phyloP scores from a whole-genome alignment of 1,284 basidiomycete genomes.

The Porodaedalea pini region DNA sequence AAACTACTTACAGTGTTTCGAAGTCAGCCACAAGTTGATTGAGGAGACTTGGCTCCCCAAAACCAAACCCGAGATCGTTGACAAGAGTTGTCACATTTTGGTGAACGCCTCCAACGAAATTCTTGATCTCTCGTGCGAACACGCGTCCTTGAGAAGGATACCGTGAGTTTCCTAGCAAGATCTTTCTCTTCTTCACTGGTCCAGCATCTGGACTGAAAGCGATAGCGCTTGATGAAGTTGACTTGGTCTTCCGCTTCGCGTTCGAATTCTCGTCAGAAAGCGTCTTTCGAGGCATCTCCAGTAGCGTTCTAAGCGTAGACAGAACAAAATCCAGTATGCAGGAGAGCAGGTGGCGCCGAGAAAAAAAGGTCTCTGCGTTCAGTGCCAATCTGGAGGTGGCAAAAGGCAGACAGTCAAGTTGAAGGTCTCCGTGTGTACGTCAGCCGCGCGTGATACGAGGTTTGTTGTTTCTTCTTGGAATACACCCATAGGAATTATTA shows the following conservation, averaged over 20 bases:
- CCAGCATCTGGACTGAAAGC: neutral
- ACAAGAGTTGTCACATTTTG: neutral
- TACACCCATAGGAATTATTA: no score
- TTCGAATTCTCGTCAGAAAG: constrained; percentile 9
- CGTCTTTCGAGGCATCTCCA: constrained; percentile 5
- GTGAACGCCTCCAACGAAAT: neutral
- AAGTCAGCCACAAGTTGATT: constrained; percentile 1
- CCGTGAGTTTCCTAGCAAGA: neutral
- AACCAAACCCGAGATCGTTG: neutral
- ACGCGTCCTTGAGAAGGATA: neutral
- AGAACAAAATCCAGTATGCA: neutral
- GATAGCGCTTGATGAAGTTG: neutral
- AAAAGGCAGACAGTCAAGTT: no score
- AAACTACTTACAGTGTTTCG: neutral
- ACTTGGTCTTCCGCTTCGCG: neutral
- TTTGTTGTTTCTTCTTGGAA: no score
- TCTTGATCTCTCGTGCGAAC: constrained; percentile 13
- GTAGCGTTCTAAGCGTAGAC: neutral
- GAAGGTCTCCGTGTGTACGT: no score
- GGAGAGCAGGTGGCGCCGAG: neutral
- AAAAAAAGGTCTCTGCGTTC: no score
- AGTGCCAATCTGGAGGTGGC: no score
- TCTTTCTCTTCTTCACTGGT: neutral
- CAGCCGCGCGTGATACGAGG: no score
- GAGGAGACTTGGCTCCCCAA: neutral